Base-by-base conservation (phyloP, 495 filamentous ascomycete genomes). In the Mytilinidion resinicola region DNA sequence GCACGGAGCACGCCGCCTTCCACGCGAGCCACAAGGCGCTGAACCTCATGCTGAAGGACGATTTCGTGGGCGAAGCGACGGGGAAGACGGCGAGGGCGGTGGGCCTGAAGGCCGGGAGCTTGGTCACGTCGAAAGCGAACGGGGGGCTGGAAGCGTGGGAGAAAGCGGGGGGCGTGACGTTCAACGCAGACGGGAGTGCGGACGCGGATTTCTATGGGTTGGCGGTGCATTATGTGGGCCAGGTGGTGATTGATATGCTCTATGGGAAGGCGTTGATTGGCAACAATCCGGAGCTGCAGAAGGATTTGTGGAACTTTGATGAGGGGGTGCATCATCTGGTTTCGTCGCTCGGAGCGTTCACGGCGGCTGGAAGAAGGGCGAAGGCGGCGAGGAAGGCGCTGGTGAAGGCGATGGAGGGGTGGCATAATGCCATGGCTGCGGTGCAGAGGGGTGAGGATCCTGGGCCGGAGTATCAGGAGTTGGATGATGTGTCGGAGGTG, bases 1-100 rank as follows among this genome's bases (percentile, higher is more conserved):
- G 50, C 17, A 39, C 53, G 25, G 49, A 59, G 47, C 47, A 53
- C 17, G 21, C 34, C 17, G 57, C 57, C 8, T 59, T 59, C 35
- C 57, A 59, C 36, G 51, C 10, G 30, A 25, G 52, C 33, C 57
- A 59, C 35, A 35, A 38, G 11, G 57, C 46, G 30, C 41, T 59
- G 25, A 59, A 43, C 30, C 21, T 53, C 36, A 59, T 59, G 57
- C 57, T 54, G 9, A 59, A 59, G 39, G 57, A 59, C 15, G 57
- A 59, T 14, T 59, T 59, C 57, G 53, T 59, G 49, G 43, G 41
- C 21, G 51, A 59, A 19, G 57, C 51, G 9, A 53, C 57, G 10
- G 21, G 30, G 37, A 46, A 48, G 25, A 54, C 49, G 4, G 57
- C 50, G 34, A 15, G 39, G 5, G 36, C 51, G 15, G 25, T 53